Conservation (phyloP, 352 stramenopile species). For the Pythium brachiatum region DNA sequence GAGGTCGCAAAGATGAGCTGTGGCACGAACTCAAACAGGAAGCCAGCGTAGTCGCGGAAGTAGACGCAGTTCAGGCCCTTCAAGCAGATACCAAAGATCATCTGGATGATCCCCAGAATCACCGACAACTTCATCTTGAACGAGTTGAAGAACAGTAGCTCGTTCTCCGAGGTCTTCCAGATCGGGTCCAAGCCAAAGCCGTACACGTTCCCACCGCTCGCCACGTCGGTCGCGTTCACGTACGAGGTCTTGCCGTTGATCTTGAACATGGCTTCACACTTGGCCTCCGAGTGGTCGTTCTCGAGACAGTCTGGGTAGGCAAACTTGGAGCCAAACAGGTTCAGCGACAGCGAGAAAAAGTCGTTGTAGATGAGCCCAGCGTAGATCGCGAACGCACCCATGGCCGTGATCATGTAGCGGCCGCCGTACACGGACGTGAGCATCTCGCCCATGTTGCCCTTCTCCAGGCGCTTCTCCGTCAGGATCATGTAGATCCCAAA, state of each 20-base stretch:
- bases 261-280: slow-evolving; percentile 69
- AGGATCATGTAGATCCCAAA: slow-evolving; percentile 93
- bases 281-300: slow-evolving; percentile 42
- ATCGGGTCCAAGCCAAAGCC: slow-evolving; percentile 97
- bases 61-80: slow-evolving; percentile 97
- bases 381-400: slow-evolving; percentile 99
- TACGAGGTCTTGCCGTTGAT: slow-evolving; percentile 73
- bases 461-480: slow-evolving; percentile 88
- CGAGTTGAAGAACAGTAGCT: slow-evolving; percentile 99
- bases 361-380: slow-evolving; percentile 99
- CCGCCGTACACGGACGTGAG: slow-evolving; percentile 88
- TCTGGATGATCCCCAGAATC: slow-evolving; percentile 98
- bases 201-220: slow-evolving; percentile 90
- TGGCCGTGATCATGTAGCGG: slow-evolving; percentile 98
- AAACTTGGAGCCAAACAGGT: slow-evolving; percentile 97
- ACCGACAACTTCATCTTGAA: slow-evolving; percentile 99
- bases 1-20: slow-evolving; percentile 95
- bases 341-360: slow-evolving; percentile 97
- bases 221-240: slow-evolving; percentile 82
- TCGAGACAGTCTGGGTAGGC: slow-evolving; percentile 82
- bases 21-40: slow-evolving; percentile 98
- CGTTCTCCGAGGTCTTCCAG: slow-evolving; percentile 97
- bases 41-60: slow-evolving; percentile 94
- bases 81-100: slow-evolving; percentile 97
- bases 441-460: slow-evolving; percentile 91